Base-by-base conservation (phyloP, 1,139 yeast genomes). In the Citeromyces hawaiiensis region DNA sequence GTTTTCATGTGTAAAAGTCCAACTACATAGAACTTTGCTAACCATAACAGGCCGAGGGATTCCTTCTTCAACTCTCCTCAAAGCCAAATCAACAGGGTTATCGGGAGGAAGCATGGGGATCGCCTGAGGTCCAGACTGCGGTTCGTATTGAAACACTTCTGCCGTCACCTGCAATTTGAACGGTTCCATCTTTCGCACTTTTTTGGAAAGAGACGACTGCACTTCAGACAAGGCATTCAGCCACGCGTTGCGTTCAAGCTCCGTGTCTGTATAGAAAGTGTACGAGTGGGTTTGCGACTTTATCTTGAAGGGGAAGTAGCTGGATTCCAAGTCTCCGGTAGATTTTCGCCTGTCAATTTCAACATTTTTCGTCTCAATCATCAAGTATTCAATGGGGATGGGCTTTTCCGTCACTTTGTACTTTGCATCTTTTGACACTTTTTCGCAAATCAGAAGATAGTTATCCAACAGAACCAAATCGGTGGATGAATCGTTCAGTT, bases 211-310 rank as follows among this genome's bases (percentile, higher is more conserved):
- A 33, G 21, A 19, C n/a, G 17, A 19, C 17, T 33, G 17, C 14
- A 33, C 35, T 14, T 11, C 19, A n/a, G 21, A 17, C n/a, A 33
- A 11, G 3, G 35, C 17, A 14, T 11, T 17, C 10, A 33, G 35
- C 35, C 35, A 33, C 8, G 17, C 19, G n/a, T 33, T 33, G n/a
- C 35, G 17, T 2, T 33, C 35, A 15, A 17, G 13, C 19, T n/a
- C 21, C 9, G 35, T 33, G 13, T 33, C 21, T 33, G 35, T 33
- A 14, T 33, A 33, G n/a, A 33, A 33, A 33, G 35, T 33, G 17
- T 33, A 19, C 17, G 35, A 33, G 21, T 19, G 21, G 8, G 35
- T 33, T 7, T 33, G 21, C 17, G 35, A 33, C 17, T 33, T 33
- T 6, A 33, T 33, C 19, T 33, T 33, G 13, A 33, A 33, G 17